Evolutionary conservation across 495 filamentous ascomycete species (phyloP).

Genomic region (Rusavskia elegans): DNA sequence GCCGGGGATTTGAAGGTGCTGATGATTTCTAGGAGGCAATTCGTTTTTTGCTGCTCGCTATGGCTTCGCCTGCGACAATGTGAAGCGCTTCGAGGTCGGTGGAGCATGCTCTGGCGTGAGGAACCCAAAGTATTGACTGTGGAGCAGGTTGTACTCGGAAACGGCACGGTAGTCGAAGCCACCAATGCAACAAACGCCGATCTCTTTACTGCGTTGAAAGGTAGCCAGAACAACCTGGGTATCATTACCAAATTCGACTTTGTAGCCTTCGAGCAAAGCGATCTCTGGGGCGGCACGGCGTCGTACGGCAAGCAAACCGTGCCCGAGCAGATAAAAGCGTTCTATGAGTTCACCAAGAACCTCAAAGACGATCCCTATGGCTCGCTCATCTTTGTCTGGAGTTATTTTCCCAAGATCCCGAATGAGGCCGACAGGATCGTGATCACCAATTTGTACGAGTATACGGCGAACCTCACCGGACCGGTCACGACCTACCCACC

Average conservation of each 20-base stretch:
- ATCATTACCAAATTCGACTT: constrained; percentile 15
- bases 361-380: constrained; percentile 1
- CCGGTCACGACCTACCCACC: no score
- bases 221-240: constrained; percentile 20
- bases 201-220: constrained; percentile 27
- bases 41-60: constrained; percentile 9
- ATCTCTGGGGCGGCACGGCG: constrained; percentile 8
- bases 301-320: background rate
- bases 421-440: background rate
- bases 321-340: background rate
- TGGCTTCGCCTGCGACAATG: constrained; percentile 13
- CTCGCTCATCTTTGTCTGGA: constrained; percentile 2
- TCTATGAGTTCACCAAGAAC: constrained; percentile 3
- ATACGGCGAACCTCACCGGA: background rate
- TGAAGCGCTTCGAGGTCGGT: constrained; percentile 6
- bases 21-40: constrained; percentile 9
- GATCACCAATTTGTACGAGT: background rate
- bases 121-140: background rate
- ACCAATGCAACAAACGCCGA: constrained; percentile 18
- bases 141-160: constrained; percentile 22
- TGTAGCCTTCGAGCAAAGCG: constrained; percentile 9
- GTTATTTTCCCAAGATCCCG: background rate
- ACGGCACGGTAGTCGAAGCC: constrained; percentile 18
- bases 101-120: no score
- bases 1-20: background rate